These are phyloP conservation scores for Sporothrix mexicana DNA, from an alignment of 2,329 filamentous ascomycete genomes.

Conservation along the genomic window DNA sequence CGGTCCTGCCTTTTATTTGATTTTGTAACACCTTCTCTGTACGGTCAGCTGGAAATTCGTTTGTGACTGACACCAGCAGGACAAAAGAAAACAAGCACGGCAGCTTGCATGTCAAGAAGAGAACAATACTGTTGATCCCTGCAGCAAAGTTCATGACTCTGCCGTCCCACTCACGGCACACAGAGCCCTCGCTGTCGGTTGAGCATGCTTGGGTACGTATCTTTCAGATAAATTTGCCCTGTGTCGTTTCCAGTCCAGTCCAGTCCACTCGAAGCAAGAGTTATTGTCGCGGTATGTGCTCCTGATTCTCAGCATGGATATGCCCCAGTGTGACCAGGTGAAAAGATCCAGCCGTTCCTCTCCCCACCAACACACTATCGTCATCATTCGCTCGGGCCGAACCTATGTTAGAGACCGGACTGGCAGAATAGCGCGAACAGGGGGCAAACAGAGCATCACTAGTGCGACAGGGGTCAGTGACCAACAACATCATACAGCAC, in stretches of 20 bases:
- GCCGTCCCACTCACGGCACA: not conserved
- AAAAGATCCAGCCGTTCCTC: not conserved
- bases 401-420: not conserved
- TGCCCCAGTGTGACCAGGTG: not conserved
- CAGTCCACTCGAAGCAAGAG: too few relatives aligned
- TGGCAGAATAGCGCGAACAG: constrained; percentile 6
- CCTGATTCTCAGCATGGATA: too few relatives aligned
- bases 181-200: not conserved
- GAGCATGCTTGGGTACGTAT: too few relatives aligned
- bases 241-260: too few relatives aligned
- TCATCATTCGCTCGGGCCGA: constrained; percentile 12
- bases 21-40: not conserved
- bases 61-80: not conserved
- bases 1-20: not conserved
- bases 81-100: not conserved
- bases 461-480: constrained; percentile 1
- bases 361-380: not conserved
- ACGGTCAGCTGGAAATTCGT: not conserved
- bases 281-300: too few relatives aligned
- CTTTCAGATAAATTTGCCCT: too few relatives aligned
- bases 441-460: not conserved
- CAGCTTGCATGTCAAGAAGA: not conserved
- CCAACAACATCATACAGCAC: not conserved
- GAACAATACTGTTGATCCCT: not conserved
- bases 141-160: constrained; percentile 15